Percentiles rank a stretch among this genome's conserved stretches.
These are phyloP conservation scores for Sporodiniella umbellata DNA, from an alignment of 371 early-diverging fungal species.

Conservation along the genomic window DNA sequence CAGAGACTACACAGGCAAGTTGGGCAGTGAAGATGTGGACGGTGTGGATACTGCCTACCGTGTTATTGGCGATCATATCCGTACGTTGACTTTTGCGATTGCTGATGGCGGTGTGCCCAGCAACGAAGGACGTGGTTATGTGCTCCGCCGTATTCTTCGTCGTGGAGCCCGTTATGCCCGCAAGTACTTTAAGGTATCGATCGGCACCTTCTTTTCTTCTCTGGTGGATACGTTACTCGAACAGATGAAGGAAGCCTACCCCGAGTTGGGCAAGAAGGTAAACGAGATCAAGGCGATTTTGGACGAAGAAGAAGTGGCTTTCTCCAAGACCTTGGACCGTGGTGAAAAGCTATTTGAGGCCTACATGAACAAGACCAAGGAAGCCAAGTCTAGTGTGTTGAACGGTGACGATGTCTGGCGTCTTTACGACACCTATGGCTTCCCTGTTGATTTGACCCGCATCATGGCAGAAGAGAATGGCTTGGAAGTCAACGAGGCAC, in stretches of 20 bases:
- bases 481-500: constrained; percentile 82
- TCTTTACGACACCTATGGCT: constrained; percentile 99
- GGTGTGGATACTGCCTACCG: constrained; percentile 98
- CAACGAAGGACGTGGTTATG: constrained; percentile 99
- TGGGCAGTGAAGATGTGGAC: constrained; percentile 90
- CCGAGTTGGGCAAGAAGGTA: constrained; percentile 75
- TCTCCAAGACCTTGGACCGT: constrained; percentile 97
- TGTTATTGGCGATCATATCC: constrained; percentile 98
- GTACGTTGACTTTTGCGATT: constrained; percentile 98
- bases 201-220: constrained; percentile 89
- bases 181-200: constrained; percentile 86
- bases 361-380: constrained; percentile 71
- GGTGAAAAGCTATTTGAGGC: constrained; percentile 95
- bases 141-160: constrained; percentile 96
- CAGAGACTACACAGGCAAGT: constrained; percentile 78
- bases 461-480: constrained; percentile 98
- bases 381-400: constrained; percentile 57
- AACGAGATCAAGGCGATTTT: constrained; percentile 90
- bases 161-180: constrained; percentile 97
- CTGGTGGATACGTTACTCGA: constrained; percentile 85
- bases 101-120: constrained; percentile 96
- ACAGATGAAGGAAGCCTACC: constrained; percentile 87
- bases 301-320: constrained; percentile 95
- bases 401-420: constrained; percentile 95
- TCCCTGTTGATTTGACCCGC: constrained; percentile 98